phyloP scores from a whole-genome alignment of 768 basidiomycete species.

The Amanita fuliginea region DNA sequence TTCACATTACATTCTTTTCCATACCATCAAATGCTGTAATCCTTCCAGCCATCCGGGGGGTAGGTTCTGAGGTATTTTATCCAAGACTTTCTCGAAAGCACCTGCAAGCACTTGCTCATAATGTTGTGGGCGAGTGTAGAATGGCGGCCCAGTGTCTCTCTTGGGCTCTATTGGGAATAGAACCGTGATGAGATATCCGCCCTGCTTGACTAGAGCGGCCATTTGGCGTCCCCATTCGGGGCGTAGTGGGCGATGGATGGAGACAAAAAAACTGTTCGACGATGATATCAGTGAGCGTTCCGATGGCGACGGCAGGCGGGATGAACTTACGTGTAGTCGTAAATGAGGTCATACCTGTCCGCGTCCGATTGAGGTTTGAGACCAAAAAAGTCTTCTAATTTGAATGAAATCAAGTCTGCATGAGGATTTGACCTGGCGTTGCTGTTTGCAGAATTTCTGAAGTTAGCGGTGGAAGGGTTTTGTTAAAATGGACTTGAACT shows the following conservation, averaged over 20 bases:
- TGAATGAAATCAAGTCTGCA: conserved; percentile 26
- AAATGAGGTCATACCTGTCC: conserved; percentile 39
- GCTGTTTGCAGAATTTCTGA: not conserved
- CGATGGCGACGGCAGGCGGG: not conserved
- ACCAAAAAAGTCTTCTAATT: conserved; percentile 44
- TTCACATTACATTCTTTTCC: conserved; percentile 37
- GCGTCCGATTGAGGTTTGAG: conserved; percentile 18
- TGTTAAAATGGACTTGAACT: conserved; percentile 6
- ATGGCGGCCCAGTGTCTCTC: conserved; percentile 49
- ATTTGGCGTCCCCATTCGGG: conserved; percentile 49
- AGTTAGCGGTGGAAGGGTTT: not conserved
- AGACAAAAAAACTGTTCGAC: conserved; percentile 59
- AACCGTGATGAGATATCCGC: conserved; percentile 54
- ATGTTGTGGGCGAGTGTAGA: conserved; percentile 43
- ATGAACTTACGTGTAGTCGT: conserved; percentile 48
- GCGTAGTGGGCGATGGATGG: conserved; percentile 46
- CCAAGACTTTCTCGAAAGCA: conserved; percentile 42
- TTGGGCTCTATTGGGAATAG: conserved; percentile 43
- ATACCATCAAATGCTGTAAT: conserved; percentile 42
- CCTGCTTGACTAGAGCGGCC: conserved; percentile 41
- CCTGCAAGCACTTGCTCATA: conserved; percentile 38
- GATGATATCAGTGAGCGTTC: too few relatives aligned
- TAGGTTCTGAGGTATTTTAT: conserved; percentile 36
- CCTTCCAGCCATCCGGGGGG: conserved; percentile 26
- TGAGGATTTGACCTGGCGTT: not conserved